These are phyloP conservation scores for Russula abietina DNA, from an alignment of 768 basidiomycete genomes.

Conservation along the genomic window DNA sequence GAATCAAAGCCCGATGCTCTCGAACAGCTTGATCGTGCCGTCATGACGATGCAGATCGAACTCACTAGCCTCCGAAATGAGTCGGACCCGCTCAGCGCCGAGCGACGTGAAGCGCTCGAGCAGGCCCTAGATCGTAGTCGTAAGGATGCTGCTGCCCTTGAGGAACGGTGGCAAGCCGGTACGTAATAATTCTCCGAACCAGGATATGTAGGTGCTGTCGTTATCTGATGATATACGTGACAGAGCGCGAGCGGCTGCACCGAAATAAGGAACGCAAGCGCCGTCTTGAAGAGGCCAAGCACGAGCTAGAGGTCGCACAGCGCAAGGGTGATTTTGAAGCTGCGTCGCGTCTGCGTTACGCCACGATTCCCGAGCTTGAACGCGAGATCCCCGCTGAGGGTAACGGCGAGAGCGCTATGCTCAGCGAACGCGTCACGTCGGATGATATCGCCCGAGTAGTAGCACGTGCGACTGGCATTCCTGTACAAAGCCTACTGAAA, in stretches of 20 bases:
- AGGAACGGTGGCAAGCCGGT: slow-evolving; percentile 71
- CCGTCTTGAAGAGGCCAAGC: slow-evolving; percentile 74
- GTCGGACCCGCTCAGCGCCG: slow-evolving; percentile 74
- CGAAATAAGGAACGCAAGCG: slow-evolving; percentile 58
- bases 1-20: slow-evolving; percentile 84
- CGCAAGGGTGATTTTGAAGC: slow-evolving; percentile 81
- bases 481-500: slow-evolving; percentile 80
- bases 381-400: slow-evolving; percentile 54
- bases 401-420: slow-evolving; percentile 51
- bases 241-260: slow-evolving; percentile 64
- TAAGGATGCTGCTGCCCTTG: slow-evolving; percentile 54
- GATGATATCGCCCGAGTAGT: slow-evolving; percentile 86
- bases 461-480: slow-evolving; percentile 84
- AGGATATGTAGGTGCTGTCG: background rate
- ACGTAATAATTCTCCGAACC: slow-evolving; percentile 19
- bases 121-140: slow-evolving; percentile 53
- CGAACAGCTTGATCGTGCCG: slow-evolving; percentile 74
- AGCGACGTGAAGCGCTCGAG: slow-evolving; percentile 65
- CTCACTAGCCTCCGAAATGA: slow-evolving; percentile 87
- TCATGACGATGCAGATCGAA: slow-evolving; percentile 85
- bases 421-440: slow-evolving; percentile 84
- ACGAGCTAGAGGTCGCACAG: slow-evolving; percentile 83
- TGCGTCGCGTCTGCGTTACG: slow-evolving; percentile 78
- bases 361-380: slow-evolving; percentile 79
- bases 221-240: background rate